Conservation (phyloP, 139 green algal genomes). For the Chlorella sp. region DNA sequence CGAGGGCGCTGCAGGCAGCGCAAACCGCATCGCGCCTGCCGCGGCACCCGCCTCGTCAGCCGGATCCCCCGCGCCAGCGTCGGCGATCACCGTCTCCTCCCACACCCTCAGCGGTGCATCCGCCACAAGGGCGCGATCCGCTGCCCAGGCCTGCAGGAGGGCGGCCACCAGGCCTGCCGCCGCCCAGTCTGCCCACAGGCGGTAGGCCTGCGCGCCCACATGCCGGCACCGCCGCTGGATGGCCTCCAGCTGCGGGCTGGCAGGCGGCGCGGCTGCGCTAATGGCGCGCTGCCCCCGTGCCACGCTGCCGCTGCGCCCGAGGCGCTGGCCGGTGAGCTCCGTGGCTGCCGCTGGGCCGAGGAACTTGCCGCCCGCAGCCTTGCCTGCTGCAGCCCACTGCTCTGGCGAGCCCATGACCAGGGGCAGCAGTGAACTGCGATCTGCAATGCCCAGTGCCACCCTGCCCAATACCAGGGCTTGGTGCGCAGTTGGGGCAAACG, state of each 20-base stretch:
- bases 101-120: slow-evolving; percentile 54
- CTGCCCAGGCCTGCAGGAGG: background rate
- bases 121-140: slow-evolving; percentile 51
- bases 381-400: slow-evolving; percentile 27
- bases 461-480: slow-evolving; percentile 65
- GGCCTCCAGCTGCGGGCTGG: slow-evolving; percentile 29
- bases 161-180: slow-evolving; percentile 38
- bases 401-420: slow-evolving; percentile 45
- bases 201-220: slow-evolving; percentile 40
- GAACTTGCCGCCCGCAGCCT: background rate
- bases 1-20: slow-evolving; percentile 75
- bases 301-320: slow-evolving; percentile 13
- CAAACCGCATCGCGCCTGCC: slow-evolving; percentile 69
- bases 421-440: slow-evolving; percentile 29
- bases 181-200: slow-evolving; percentile 74
- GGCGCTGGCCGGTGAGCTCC: background rate
- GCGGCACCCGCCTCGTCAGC: slow-evolving; percentile 17
- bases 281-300: background rate
- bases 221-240: slow-evolving; percentile 18
- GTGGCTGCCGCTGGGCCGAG: background rate
- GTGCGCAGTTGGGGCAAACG: slow-evolving; percentile 39
- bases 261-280: slow-evolving; percentile 5
- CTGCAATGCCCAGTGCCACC: slow-evolving; percentile 16
- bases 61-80: slow-evolving; percentile 13
- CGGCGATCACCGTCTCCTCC: slow-evolving; percentile 56